These are phyloP conservation scores for Collybia nuda DNA, from an alignment of 768 basidiomycete genomes.

Conservation along the genomic window DNA sequence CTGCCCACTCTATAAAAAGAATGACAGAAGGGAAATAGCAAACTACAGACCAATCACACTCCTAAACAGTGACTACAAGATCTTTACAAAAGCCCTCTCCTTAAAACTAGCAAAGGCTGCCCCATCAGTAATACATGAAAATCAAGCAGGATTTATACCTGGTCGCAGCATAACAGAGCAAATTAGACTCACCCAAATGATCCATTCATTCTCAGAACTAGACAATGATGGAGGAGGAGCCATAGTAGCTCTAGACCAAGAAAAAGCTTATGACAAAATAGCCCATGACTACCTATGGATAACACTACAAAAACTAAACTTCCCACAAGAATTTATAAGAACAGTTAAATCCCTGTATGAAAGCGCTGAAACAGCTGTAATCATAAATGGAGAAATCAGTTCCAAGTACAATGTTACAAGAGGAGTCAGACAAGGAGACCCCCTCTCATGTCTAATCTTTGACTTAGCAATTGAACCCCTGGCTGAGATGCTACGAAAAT, in stretches of 20 bases:
- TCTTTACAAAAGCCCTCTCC: conserved; percentile 26
- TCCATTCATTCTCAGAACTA: conserved; percentile 21
- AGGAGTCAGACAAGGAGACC: conserved; percentile 30
- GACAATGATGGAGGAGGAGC: too few relatives aligned
- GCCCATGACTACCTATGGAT: conserved; percentile 28
- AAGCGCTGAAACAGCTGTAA: conserved; percentile 1
- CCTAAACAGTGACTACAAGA: conserved; percentile 36
- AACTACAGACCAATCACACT: conserved; percentile 39
- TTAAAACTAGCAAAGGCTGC: too few relatives aligned
- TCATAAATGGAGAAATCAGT: conserved; percentile 10
- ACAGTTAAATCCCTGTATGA: not conserved
- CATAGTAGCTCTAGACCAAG: conserved; percentile 32
- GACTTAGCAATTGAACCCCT: conserved; percentile 41
- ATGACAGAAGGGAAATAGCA: conserved; percentile 22
- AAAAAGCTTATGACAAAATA: too few relatives aligned
- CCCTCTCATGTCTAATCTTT: conserved; percentile 37
- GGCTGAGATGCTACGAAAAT: conserved; percentile 24
- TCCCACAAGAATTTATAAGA: not conserved
- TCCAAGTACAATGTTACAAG: not conserved
- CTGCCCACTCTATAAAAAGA: conserved; percentile 43
- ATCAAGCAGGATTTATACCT: too few relatives aligned
- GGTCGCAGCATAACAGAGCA: too few relatives aligned
- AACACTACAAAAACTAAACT: conserved; percentile 12
- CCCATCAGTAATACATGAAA: too few relatives aligned
- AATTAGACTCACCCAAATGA: conserved; percentile 19